Conservation (phyloP, 2,329 filamentous ascomycete species). For the Penicillium hesseltinei region DNA sequence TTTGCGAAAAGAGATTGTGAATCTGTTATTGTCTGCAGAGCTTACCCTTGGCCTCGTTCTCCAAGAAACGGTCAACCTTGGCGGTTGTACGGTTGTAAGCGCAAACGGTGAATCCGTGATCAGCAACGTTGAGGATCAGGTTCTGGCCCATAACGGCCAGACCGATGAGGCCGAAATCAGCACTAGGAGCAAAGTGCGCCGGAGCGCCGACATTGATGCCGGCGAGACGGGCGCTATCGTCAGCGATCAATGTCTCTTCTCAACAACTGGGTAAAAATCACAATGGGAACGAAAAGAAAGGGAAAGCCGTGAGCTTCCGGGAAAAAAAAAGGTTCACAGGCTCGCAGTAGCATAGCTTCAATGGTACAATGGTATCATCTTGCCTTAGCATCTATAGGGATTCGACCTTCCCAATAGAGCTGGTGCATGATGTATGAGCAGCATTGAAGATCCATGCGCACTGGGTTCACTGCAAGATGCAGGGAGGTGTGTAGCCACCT, state of each 20-base stretch:
- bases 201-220: constrained; percentile 69
- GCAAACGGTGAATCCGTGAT: constrained; percentile 93
- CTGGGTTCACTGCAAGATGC: neutral
- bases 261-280: constrained; percentile 27
- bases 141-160: constrained; percentile 89
- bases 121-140: constrained; percentile 84
- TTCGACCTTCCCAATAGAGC: neutral
- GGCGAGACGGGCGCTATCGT: constrained; percentile 69
- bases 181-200: constrained; percentile 57
- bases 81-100: constrained; percentile 98
- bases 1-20: neutral
- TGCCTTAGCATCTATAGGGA: constrained; percentile 3
- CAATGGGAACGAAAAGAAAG: neutral
- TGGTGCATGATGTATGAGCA: constrained; percentile 1
- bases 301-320: constrained; percentile 12
- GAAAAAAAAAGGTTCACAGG: neutral
- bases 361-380: constrained; percentile 4
- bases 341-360: neutral
- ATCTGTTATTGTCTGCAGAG: neutral
- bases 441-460: constrained; percentile 1
- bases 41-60: constrained; percentile 80
- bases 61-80: constrained; percentile 95
- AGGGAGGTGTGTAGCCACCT: neutral
- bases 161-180: constrained; percentile 90
- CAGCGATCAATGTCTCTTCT: constrained; percentile 40